phyloP scores from a whole-genome alignment of 768 basidiomycete genomes.

The Tricholoma saponaceum region DNA sequence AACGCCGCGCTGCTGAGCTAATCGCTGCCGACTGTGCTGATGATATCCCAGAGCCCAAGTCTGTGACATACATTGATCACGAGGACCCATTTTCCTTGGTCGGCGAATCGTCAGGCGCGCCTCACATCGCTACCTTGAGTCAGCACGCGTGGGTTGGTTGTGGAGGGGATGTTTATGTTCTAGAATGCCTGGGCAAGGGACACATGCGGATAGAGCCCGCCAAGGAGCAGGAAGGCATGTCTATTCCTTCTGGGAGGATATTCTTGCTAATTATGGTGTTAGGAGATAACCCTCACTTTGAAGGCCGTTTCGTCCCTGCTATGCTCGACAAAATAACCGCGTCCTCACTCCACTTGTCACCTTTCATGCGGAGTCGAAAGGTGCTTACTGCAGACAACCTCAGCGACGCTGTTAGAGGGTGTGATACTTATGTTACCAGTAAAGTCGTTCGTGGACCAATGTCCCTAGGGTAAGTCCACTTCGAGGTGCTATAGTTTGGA shows the following conservation, averaged over 20 bases:
- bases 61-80: slow-evolving; percentile 72
- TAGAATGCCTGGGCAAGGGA: slow-evolving; percentile 73
- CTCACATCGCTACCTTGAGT: slow-evolving; percentile 53
- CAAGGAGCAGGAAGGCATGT: slow-evolving; percentile 31
- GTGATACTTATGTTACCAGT: slow-evolving; percentile 59
- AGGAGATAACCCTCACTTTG: slow-evolving; percentile 31
- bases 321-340: slow-evolving; percentile 43
- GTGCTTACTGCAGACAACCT: slow-evolving; percentile 55
- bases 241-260: neutral
- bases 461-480: slow-evolving; percentile 41
- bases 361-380: slow-evolving; percentile 47
- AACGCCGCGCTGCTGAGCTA: slow-evolving; percentile 32
- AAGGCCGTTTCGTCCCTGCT: slow-evolving; percentile 53
- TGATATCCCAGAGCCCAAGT: slow-evolving; percentile 50
- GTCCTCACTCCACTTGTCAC: slow-evolving; percentile 40
- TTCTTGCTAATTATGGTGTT: neutral
- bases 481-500: neutral
- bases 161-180: slow-evolving; percentile 63
- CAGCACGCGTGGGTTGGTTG: slow-evolving; percentile 77
- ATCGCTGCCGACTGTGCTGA: slow-evolving; percentile 20
- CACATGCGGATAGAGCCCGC: slow-evolving; percentile 57
- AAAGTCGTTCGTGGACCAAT: slow-evolving; percentile 52
- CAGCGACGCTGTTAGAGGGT: slow-evolving; percentile 57
- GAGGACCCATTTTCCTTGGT: slow-evolving; percentile 68
- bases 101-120: slow-evolving; percentile 43